Conservation (phyloP, 1,139 yeast genomes). For the Spathaspora sp. region DNA sequence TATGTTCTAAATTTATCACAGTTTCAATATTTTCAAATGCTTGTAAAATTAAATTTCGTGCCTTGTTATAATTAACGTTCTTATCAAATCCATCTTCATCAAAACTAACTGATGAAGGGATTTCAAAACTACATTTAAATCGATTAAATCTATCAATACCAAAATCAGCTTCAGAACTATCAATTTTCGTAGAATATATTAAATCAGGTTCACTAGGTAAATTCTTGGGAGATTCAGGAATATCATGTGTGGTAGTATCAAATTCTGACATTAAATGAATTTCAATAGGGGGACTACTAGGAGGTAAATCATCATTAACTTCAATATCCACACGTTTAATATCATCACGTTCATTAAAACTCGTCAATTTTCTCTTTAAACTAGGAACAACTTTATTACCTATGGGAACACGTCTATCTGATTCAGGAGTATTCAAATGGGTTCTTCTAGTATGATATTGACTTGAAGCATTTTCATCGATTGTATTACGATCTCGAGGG, state of each 20-base stretch:
- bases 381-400: slow-evolving; percentile 27
- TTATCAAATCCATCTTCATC: slow-evolving; percentile 19
- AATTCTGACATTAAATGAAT: slow-evolving; percentile 27
- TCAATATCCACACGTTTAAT: slow-evolving; percentile 34
- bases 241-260: slow-evolving; percentile 23
- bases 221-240: slow-evolving; percentile 29
- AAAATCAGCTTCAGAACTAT: slow-evolving; percentile 49
- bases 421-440: slow-evolving; percentile 6
- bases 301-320: slow-evolving; percentile 21
- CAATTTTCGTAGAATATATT: slow-evolving; percentile 10
- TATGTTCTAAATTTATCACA: slow-evolving; percentile 35
- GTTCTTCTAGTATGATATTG: slow-evolving; percentile 33
- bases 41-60: slow-evolving; percentile 33
- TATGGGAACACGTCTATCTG: neutral
- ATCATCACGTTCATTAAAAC: slow-evolving; percentile 48
- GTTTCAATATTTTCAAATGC: slow-evolving; percentile 42
- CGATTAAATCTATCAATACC: slow-evolving; percentile 48
- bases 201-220: slow-evolving; percentile 6
- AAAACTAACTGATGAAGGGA: slow-evolving; percentile 28
- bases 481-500: slow-evolving; percentile 33
- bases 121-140: slow-evolving; percentile 29
- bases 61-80: slow-evolving; percentile 20
- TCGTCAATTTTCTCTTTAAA: slow-evolving; percentile 44
- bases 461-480: slow-evolving; percentile 42
- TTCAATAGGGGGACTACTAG: slow-evolving; percentile 35